Evolutionary conservation across 2,329 filamentous ascomycete species (phyloP).

Genomic region (Curvularia lunata): DNA sequence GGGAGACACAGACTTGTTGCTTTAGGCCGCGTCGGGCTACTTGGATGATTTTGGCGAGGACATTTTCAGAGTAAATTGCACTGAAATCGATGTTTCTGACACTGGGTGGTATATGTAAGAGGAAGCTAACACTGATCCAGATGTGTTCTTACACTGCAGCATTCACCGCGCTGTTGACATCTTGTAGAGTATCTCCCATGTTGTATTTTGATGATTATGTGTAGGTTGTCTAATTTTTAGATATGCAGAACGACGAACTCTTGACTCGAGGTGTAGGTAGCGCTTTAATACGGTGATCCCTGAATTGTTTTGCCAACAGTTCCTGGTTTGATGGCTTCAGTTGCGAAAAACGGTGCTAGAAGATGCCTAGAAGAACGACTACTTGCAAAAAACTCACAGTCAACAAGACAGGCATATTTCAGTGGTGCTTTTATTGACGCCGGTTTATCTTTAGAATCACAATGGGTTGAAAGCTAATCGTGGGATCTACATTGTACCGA

Average conservation of each 20-base stretch:
- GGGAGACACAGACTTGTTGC: slow-evolving; percentile 22
- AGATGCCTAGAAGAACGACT: not conserved
- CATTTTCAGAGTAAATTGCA: slow-evolving; percentile 40
- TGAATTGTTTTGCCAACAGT: not conserved
- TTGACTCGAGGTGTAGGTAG: too few relatives aligned
- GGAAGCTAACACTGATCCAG: not conserved
- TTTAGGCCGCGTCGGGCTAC: slow-evolving; percentile 40
- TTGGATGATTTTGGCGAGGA: slow-evolving; percentile 41
- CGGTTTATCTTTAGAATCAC: slow-evolving; percentile 29
- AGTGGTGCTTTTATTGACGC: slow-evolving; percentile 23
- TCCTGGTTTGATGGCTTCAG: too few relatives aligned
- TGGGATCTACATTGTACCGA: slow-evolving; percentile 39
- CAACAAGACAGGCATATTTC: not conserved
- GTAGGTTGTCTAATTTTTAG: not conserved
- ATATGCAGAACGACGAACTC: not conserved
- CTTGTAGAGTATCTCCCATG: slow-evolving; percentile 13
- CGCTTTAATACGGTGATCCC: not conserved
- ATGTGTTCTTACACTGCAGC: slow-evolving; percentile 16
- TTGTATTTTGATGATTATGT: not conserved
- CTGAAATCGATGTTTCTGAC: slow-evolving; percentile 37
- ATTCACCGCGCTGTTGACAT: slow-evolving; percentile 1
- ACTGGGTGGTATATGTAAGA: slow-evolving; percentile 11
- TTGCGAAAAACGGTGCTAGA: not conserved
- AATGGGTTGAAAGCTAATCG: slow-evolving; percentile 15
- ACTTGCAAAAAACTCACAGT: not conserved